Base-by-base conservation (phyloP, 2,329 filamentous ascomycete species). In the Tolypocladium endophyticum region DNA sequence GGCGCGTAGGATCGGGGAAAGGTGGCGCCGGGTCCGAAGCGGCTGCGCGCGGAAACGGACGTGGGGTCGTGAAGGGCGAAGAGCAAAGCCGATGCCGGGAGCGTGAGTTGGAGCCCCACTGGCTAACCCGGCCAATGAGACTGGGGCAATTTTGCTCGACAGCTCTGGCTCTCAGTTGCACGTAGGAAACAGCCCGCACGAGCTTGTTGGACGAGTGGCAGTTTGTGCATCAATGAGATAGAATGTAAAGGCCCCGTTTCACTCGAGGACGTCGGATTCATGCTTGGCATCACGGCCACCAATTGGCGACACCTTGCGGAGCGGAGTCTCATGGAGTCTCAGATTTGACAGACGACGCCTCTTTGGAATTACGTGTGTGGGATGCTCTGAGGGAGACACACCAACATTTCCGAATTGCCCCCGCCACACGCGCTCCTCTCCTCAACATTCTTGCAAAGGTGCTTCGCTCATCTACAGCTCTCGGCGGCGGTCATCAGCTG, bases 11-110 rank as follows among this genome's bases (percentile, higher is more conserved):
- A 41, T 30, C 61, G 62, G 64, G 59, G 57, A 59, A 65, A 63
- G 50, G 59, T 65, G 33, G 33, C 12, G 58, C 63, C 61, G 63
- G 50, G 11, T 16, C 33, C 61, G 62, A 59, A 12, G 18, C 23
- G 45, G 60, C 4, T 9, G 25, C 25, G 35, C 36, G 20, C 23
- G 23, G 36, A 14, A 16, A 30, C 25, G 7, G 47, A 8, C 14
- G 18, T 14, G 25, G 45, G 45, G 30, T 23, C 7, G 25, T 50
- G 23, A 16, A 47, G 43, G 12, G 9, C 5, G 45, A 47, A 23
- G 35, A 36, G n/a, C 35, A 9, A 36, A 12, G 45, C 45, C 45
- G 45, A 30, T 50, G 25, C 45, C 45, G 23, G 45, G 45, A 50
- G 23, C 9, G 38, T 20, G 38, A 39, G 1, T 39, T 28, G 43